Evolutionary conservation across 2,329 filamentous ascomycete genomes (phyloP).

Genomic region (Sporothrix brunneoviolacea): DNA sequence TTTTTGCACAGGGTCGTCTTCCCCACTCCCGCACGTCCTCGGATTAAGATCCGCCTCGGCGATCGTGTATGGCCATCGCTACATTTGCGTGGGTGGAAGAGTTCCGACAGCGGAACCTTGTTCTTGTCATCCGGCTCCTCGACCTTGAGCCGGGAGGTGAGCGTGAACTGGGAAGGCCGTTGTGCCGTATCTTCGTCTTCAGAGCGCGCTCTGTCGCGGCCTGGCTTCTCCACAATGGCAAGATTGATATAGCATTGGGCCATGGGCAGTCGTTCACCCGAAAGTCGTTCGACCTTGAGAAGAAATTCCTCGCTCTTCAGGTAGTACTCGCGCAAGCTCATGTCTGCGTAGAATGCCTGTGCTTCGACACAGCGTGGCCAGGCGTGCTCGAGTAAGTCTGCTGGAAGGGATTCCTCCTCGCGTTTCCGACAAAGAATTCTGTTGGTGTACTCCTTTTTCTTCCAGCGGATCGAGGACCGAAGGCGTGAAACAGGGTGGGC

Average conservation of each 20-base stretch:
- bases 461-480: too few species aligned
- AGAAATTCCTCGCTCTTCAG: too few species aligned
- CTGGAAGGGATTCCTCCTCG: too few species aligned
- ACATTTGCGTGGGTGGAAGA: too few species aligned
- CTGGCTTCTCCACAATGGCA: slow-evolving; percentile 25
- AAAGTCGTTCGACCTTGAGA: slow-evolving; percentile 32
- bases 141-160: too few species aligned
- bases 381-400: not conserved
- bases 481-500: too few species aligned
- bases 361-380: not conserved
- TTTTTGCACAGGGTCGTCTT: slow-evolving; percentile 38
- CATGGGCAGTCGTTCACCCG: slow-evolving; percentile 27
- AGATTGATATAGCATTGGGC: slow-evolving; percentile 36
- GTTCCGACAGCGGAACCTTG: too few species aligned
- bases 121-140: too few species aligned
- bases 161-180: too few species aligned
- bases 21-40: slow-evolving; percentile 31
- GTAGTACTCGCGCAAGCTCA: not conserved
- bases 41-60: slow-evolving; percentile 29
- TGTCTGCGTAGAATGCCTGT: not conserved
- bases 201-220: too few species aligned
- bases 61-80: slow-evolving; percentile 3
- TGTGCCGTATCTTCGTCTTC: too few species aligned
- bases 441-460: too few species aligned
- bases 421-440: not conserved